Conservation (phyloP, 257 asterid genomes). For the Gardenia jasminoides region DNA sequence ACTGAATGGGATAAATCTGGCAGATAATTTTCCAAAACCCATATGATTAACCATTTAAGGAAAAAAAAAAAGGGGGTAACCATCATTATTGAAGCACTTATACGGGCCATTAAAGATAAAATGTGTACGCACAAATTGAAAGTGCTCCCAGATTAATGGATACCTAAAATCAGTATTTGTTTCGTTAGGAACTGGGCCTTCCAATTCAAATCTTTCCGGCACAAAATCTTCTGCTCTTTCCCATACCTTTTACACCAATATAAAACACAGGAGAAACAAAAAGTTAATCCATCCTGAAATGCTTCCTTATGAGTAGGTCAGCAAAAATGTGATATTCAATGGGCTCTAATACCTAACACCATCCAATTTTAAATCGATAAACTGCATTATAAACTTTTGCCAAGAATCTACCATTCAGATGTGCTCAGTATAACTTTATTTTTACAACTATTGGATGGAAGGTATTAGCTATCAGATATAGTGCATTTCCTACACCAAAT, state of each 20-base stretch:
- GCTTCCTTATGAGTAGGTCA: not conserved
- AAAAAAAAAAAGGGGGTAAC: too few relatives aligned
- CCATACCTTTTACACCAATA: conserved; percentile 61
- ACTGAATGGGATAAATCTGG: conserved; percentile 84
- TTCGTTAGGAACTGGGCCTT: conserved; percentile 81
- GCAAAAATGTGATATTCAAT: not conserved
- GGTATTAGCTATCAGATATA: not conserved
- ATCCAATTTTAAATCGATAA: not conserved
- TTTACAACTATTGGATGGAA: not conserved
- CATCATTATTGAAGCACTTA: not conserved
- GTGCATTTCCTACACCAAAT: not conserved
- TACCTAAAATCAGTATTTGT: conserved; percentile 85
- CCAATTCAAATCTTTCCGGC: conserved; percentile 80
- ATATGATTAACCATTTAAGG: too few relatives aligned
- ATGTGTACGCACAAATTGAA: not conserved
- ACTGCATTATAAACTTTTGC: not conserved
- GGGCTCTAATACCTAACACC: not conserved
- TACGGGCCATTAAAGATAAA: not conserved
- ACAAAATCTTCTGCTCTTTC: conserved; percentile 83
- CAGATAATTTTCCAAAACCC: conserved; percentile 3
- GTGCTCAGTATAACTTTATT: not conserved
- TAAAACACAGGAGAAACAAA: conserved; percentile 9
- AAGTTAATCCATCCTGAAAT: not conserved
- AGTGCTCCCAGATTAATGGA: conserved; percentile 1
- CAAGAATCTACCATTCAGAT: not conserved